phyloP scores from a whole-genome alignment of 208 protist species.

The Trypanosoma cruzi region DNA sequence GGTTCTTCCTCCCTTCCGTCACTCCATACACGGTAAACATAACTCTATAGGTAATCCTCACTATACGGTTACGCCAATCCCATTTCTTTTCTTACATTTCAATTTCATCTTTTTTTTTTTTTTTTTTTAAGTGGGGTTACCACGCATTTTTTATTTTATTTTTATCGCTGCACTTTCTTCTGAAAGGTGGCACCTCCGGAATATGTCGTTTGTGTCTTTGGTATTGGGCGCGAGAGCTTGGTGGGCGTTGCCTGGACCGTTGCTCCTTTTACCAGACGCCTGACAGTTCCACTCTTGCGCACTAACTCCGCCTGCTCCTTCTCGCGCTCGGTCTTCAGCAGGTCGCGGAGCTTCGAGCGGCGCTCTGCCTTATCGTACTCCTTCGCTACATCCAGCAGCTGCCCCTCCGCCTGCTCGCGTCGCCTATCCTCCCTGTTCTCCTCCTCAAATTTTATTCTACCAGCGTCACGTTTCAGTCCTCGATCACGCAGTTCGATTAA shows the following conservation, averaged over 20 bases:
- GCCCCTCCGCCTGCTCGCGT: slow-evolving; percentile 69
- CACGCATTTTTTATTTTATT: too few species aligned
- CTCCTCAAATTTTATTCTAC: slow-evolving; percentile 29
- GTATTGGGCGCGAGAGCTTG: background rate
- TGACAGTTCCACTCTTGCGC: slow-evolving; percentile 17
- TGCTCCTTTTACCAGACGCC: slow-evolving; percentile 11
- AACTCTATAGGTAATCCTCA: background rate
- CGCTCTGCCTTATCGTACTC: slow-evolving; percentile 89
- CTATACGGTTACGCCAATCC: too few species aligned
- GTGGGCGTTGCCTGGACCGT: background rate
- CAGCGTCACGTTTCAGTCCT: slow-evolving; percentile 27
- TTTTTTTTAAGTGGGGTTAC: too few species aligned
- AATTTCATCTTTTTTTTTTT: too few species aligned
- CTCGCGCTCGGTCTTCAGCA: slow-evolving; percentile 84
- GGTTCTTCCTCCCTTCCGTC: background rate
- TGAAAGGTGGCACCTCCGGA: background rate
- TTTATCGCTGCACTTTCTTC: slow-evolving; percentile 2
- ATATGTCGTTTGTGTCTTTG: background rate
- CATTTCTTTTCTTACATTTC: too few species aligned
- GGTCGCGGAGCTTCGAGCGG: slow-evolving; percentile 82
- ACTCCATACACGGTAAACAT: background rate
- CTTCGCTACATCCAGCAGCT: slow-evolving; percentile 84
- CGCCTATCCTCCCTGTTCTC: slow-evolving; percentile 59
- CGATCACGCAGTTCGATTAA: slow-evolving; percentile 32
- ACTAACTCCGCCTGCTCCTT: slow-evolving; percentile 55